Conservation (phyloP, 257 asterid species). For the Salvia hispanica region DNA sequence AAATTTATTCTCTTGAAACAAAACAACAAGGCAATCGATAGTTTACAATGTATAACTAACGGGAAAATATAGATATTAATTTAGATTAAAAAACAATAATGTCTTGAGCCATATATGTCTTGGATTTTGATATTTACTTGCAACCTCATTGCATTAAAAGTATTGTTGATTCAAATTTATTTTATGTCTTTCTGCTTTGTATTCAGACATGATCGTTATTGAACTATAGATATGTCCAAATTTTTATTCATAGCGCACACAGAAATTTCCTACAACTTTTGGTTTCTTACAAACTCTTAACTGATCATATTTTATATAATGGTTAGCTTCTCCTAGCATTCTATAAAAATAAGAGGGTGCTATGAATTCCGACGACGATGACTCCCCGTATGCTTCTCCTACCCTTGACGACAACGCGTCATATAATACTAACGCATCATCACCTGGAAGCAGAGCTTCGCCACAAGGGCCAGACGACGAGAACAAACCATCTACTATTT, state of each 20-base stretch:
- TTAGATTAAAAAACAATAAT: not conserved
- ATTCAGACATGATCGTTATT: too few species aligned
- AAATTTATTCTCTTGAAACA: too few species aligned
- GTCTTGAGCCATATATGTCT: not conserved
- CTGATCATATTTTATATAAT: not conserved
- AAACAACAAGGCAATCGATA: too few species aligned
- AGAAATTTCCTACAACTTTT: too few species aligned
- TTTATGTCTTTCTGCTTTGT: not conserved
- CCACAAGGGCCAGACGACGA: too few species aligned
- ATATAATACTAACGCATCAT: too few species aligned
- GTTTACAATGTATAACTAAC: not conserved
- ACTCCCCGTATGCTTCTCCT: constrained; percentile 44
- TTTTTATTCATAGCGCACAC: too few species aligned
- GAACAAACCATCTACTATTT: too few species aligned
- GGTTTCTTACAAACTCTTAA: not conserved
- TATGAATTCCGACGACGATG: constrained; percentile 41
- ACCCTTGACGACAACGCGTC: too few species aligned
- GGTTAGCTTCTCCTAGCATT: constrained; percentile 18
- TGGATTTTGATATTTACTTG: not conserved
- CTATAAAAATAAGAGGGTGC: constrained; percentile 60
- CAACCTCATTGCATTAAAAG: not conserved
- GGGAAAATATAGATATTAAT: not conserved
- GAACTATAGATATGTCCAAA: too few species aligned
- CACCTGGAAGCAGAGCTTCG: too few species aligned
- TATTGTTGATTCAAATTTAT: not conserved